phyloP scores from a whole-genome alignment of 2,329 filamentous ascomycete species.

The Dissoconium aciculare region DNA sequence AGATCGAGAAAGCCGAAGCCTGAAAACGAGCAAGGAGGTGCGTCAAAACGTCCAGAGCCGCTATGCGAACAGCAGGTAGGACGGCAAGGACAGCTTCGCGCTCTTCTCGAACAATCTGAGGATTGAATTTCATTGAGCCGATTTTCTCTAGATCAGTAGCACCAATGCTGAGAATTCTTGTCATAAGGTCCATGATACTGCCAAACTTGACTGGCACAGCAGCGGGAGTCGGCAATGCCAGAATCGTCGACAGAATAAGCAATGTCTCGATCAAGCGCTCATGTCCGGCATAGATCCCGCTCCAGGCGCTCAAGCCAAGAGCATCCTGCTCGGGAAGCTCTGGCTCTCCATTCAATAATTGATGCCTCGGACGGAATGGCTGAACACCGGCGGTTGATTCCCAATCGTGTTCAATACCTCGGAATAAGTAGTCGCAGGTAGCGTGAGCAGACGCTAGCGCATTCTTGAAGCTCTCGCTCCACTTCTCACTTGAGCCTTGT shows the following conservation, averaged over 20 bases:
- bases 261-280: conserved; percentile 55
- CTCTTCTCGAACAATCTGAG: conserved; percentile 64
- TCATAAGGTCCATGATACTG: conserved; percentile 51
- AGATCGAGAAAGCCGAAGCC: conserved; percentile 42
- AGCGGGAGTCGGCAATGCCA: conserved; percentile 49
- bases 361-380: conserved; percentile 10
- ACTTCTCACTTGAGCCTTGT: conserved; percentile 60
- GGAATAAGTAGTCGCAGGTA: conserved; percentile 62
- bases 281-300: conserved; percentile 56
- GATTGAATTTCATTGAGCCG: conserved; percentile 46
- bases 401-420: conserved; percentile 69
- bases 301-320: conserved; percentile 51
- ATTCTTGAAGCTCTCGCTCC: conserved; percentile 50
- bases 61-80: conserved; percentile 59
- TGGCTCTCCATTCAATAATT: conserved; percentile 9
- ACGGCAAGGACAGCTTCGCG: conserved; percentile 61
- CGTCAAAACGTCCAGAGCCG: conserved; percentile 44
- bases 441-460: conserved; percentile 51
- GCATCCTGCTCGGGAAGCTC: conserved; percentile 15
- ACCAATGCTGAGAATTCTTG: conserved; percentile 53
- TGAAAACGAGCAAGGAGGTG: conserved; percentile 45
- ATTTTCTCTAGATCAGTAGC: conserved; percentile 33
- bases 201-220: conserved; percentile 54
- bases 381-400: conserved; percentile 43
- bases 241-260: conserved; percentile 46